Conservation (phyloP, 2,329 filamentous ascomycete genomes). For the Cytospora leucostoma region DNA sequence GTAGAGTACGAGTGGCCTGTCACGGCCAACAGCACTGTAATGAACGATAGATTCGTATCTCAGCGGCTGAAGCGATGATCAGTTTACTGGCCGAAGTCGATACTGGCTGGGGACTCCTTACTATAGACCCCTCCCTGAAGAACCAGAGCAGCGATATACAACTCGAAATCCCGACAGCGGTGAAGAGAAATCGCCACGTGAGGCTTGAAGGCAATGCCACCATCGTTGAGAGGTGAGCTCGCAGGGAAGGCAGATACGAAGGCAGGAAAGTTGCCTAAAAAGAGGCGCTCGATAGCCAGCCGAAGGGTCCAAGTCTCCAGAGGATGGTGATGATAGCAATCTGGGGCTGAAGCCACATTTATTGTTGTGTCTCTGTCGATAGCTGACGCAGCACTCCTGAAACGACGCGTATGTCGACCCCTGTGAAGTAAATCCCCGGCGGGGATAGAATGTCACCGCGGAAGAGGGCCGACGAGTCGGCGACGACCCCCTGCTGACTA, state of each 20-base stretch:
- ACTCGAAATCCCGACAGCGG: not conserved
- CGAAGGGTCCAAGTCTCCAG: not conserved
- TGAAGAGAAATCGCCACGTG: not conserved
- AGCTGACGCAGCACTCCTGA: not conserved
- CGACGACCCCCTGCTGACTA: not conserved
- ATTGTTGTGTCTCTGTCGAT: too few species aligned
- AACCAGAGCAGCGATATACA: not conserved
- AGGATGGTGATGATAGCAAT: not conserved
- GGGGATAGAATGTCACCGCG: not conserved
- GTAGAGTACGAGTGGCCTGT: conserved; percentile 34
- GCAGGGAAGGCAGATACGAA: not conserved
- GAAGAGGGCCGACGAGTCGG: too few species aligned
- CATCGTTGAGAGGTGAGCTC: not conserved
- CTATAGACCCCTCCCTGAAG: not conserved
- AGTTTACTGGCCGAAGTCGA: not conserved
- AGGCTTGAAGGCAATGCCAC: not conserved
- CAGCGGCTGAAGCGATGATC: not conserved
- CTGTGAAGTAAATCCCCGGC: not conserved
- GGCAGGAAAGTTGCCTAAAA: not conserved
- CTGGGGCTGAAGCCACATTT: not conserved
- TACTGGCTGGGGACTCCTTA: not conserved
- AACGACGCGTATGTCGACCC: not conserved
- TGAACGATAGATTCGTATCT: not conserved
- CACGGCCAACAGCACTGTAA: not conserved
- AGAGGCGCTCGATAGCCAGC: not conserved